Evolutionary conservation across 257 asterid genomes (phyloP), one percentile per base, ranked within the genome.

Genomic region (Gentiana straminea): DNA sequence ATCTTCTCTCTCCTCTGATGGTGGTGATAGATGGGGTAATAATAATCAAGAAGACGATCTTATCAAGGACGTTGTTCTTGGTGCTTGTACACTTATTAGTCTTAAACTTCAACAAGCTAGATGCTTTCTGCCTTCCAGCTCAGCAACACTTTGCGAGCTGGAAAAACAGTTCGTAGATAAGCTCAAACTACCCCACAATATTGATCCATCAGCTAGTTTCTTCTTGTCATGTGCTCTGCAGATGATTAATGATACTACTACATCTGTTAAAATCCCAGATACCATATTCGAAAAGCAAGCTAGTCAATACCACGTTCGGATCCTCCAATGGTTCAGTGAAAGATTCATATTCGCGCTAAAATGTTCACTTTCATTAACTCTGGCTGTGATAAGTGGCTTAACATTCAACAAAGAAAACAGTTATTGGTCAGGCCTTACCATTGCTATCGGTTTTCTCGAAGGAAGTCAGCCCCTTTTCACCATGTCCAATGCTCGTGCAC

Each of bases 351-450:
- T 73, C 43, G 79, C 92, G 34, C 38, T 66, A 63, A 84, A 78
- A 54, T 84, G 92, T 49, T 79, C 94, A 0, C 58, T 84, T 13
- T 74, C 93, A 33, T 50, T 87, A 45, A 78, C 87, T 34, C 69
- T 84, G 33, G 94, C 96, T 8, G 66, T 78, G 66, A 69, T 84
- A 15, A 60, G 71, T 1, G 87, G 96, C 35, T 41, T 81, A 61
- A 59, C 63, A 34, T 76, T 79, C 45, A 73, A 80, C 67, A 73
- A 60, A 37, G 75, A 70, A 49, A 75, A 82, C 4, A 82, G 84
- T 4, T 79, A 78, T 53, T 87, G 96, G 96, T 75, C 92, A 1
- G 94, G 94, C 24, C 83, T 87, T 33, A 62, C 82, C 7, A 71
- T 84, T 15, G 94, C 94, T 52, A 80, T 81, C 75, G 73, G 92